Base-by-base conservation (phyloP, 2,329 filamentous ascomycete genomes). In the Aspergillus aculeatinus region DNA sequence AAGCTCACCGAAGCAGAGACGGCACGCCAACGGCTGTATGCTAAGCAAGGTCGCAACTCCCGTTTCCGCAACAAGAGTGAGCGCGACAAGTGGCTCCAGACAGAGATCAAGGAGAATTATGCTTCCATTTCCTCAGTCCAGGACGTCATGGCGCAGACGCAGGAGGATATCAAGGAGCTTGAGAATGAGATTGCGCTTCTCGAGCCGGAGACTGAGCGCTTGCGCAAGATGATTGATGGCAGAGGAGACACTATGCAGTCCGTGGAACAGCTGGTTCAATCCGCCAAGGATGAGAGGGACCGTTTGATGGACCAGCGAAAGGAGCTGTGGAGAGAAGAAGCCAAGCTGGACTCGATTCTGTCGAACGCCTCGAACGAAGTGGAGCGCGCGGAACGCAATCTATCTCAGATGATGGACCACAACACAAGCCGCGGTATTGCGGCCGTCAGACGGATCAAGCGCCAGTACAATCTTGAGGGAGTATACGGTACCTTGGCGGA, bases 401-500 rank as follows among this genome's bases (percentile, higher is more conserved):
- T 98, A 16, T 88, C 89, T 2, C 87, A 92, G 44, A 89, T 92
- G 70, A 96, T 98, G 87, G 95, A 99, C 72, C 87, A 90, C 61
- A 89, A 90, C 58, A 97, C 93, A 5, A 89, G 91, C 59, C 87
- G 90, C 53, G 95, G 94, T 69, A 82, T 99, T 50, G 90, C 91
- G n/a, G 89, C 91, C 2, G 89, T 99, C 19, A 88, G 92, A 57
- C 87, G 90, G 48, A 84, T 98, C 68, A 94, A 92, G 76, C 85
- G 87, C 51, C 88, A 96, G 66, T 82, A 89, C 63, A 86, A 92
- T 61, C 86, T 98, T 5, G 85, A 89, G 1, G 95, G 95, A 27
- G 92, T 95, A 1, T 96, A 96, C 72, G 95, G 96, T 53, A 96
- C 93, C 0, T 78, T 99, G 42, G 93, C 94, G 4, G 96, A 99